Conservation (phyloP, 805 yeast species). For the Lipomyces japonicus region DNA sequence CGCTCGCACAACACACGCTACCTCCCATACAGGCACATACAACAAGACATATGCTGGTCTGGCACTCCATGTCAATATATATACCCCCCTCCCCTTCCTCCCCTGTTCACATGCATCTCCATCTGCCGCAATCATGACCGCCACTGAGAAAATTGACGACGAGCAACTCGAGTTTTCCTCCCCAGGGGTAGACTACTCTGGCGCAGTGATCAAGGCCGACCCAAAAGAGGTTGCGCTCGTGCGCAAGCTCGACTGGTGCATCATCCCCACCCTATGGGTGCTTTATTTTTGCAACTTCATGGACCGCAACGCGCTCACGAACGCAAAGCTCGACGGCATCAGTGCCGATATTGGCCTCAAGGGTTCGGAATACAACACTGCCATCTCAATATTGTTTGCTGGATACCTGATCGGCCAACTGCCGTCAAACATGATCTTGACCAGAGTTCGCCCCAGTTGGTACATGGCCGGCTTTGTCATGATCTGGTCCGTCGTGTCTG, state of each 20-base stretch:
- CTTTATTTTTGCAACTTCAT: conserved; percentile 47
- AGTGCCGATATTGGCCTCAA: conserved; percentile 41
- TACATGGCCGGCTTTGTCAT: conserved; percentile 35
- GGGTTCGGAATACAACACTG: conserved; percentile 44
- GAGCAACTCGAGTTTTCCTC: too few species aligned
- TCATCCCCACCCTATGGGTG: conserved; percentile 49
- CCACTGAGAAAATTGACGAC: too few species aligned
- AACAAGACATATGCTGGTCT: too few species aligned
- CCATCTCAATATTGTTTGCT: conserved; percentile 20
- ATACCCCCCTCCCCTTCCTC: too few species aligned
- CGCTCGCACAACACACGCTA: too few species aligned
- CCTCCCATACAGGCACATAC: too few species aligned
- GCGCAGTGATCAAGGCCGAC: conserved; percentile 8
- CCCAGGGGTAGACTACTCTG: conserved; percentile 8
- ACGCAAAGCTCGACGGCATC: conserved; percentile 46
- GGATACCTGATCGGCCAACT: conserved; percentile 38
- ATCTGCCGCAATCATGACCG: too few species aligned
- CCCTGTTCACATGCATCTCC: too few species aligned
- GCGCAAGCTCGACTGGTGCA: conserved; percentile 47
- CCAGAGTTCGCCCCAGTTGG: conserved; percentile 31
- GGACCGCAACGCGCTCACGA: conserved; percentile 46
- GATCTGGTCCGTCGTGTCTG: conserved; percentile 32
- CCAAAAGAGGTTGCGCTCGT: conserved; percentile 43
- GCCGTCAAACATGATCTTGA: conserved; percentile 38
- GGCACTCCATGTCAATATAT: too few species aligned